These are phyloP conservation scores for Aureobasidium leucospermi DNA, from an alignment of 2,329 filamentous ascomycete genomes.

Conservation along the genomic window DNA sequence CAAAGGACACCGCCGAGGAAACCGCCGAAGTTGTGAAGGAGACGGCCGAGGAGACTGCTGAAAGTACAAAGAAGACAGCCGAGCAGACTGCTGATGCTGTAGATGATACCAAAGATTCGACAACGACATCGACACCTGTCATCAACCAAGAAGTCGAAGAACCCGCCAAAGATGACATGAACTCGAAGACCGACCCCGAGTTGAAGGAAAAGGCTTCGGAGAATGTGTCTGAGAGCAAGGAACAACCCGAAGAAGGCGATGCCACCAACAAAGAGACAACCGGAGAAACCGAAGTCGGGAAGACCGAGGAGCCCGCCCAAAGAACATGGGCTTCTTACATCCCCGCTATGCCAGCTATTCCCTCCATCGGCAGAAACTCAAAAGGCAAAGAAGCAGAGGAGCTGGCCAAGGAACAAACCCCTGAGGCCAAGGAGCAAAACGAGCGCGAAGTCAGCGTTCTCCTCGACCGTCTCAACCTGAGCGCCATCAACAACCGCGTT, in stretches of 20 bases:
- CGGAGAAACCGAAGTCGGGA: not conserved
- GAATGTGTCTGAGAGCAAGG: no score
- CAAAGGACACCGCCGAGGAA: no score
- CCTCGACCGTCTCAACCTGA: constrained; percentile 76
- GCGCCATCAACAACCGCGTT: constrained; percentile 75
- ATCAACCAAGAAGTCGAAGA: not conserved
- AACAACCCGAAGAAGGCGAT: not conserved
- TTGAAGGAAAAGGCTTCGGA: not conserved
- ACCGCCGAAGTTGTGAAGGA: not conserved
- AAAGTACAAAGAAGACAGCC: not conserved
- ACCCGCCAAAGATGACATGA: not conserved
- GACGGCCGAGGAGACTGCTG: not conserved
- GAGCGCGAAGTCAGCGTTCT: constrained; percentile 68
- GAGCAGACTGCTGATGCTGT: not conserved
- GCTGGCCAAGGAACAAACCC: constrained; percentile 20
- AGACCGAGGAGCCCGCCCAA: not conserved
- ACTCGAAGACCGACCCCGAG: constrained; percentile 28
- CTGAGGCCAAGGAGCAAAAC: constrained; percentile 45
- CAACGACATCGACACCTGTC: not conserved
- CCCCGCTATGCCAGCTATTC: constrained; percentile 8
- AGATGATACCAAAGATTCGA: not conserved
- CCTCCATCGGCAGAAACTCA: not conserved
- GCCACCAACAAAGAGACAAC: not conserved
- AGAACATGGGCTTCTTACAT: constrained; percentile 14
- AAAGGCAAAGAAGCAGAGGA: not conserved